Evolutionary conservation across 495 filamentous ascomycete genomes (phyloP).

Genomic region (Clavariopsis aquatica): DNA sequence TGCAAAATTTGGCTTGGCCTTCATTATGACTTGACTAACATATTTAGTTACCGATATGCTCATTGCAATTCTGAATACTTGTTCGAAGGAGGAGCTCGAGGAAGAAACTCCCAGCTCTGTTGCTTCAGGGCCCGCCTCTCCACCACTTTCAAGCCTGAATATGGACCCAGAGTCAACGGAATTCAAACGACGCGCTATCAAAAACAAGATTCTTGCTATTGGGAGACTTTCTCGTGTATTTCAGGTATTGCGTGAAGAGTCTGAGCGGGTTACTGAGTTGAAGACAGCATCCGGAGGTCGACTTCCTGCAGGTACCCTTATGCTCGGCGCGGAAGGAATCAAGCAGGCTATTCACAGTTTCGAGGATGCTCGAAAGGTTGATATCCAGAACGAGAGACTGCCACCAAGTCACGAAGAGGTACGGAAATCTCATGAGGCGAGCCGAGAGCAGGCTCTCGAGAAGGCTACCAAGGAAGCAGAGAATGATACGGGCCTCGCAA

Average conservation of each 20-base stretch:
- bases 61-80: constrained; percentile 95
- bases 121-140: constrained; percentile 68
- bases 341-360: constrained; percentile 98
- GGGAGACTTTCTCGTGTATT: constrained; percentile 96
- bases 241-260: constrained; percentile 96
- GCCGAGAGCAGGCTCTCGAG: constrained; percentile 77
- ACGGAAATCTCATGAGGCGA: constrained; percentile 71
- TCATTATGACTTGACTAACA: constrained; percentile 22
- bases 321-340: constrained; percentile 97
- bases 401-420: constrained; percentile 94
- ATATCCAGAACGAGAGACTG: constrained; percentile 92
- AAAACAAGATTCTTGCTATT: constrained; percentile 99
- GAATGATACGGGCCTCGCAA: constrained; percentile 81
- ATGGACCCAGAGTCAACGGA: constrained; percentile 82
- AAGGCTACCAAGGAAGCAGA: constrained; percentile 82
- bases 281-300: constrained; percentile 94
- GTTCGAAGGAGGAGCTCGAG: constrained; percentile 95
- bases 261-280: constrained; percentile 92
- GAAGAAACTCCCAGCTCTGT: constrained; percentile 67
- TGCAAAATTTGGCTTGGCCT: neutral
- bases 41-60: constrained; percentile 85
- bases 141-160: constrained; percentile 53
- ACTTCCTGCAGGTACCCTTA: constrained; percentile 91
- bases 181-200: constrained; percentile 91
- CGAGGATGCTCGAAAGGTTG: constrained; percentile 96